These are phyloP conservation scores for Apiospora saccharicola DNA, from an alignment of 2,329 filamentous ascomycete species.

Conservation along the genomic window DNA sequence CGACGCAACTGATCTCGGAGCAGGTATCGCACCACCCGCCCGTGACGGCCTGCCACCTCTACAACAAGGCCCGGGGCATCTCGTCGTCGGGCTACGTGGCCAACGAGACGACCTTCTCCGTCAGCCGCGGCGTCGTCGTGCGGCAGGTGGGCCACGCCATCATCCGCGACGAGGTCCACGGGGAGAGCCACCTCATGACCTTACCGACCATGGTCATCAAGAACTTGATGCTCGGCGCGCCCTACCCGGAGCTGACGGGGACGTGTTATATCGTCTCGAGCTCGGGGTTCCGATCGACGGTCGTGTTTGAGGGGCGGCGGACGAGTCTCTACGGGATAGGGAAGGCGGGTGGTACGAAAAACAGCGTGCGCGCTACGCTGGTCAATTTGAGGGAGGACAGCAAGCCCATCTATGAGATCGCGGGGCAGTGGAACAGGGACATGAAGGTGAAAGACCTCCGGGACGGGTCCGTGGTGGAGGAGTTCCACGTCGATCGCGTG, in stretches of 20 bases:
- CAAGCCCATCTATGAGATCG: slow-evolving; percentile 38
- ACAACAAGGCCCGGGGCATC: slow-evolving; percentile 34
- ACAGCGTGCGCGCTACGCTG: slow-evolving; percentile 37
- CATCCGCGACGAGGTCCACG: slow-evolving; percentile 25
- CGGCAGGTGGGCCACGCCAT: slow-evolving; percentile 25
- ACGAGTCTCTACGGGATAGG: neutral
- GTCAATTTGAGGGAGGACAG: slow-evolving; percentile 29
- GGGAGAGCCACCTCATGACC: slow-evolving; percentile 28
- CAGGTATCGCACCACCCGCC: slow-evolving; percentile 43
- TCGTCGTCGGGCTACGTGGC: slow-evolving; percentile 23
- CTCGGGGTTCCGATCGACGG: slow-evolving; percentile 24
- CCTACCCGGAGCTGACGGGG: slow-evolving; percentile 27
- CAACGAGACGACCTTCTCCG: slow-evolving; percentile 22
- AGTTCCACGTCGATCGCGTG: slow-evolving; percentile 34
- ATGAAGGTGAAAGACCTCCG: slow-evolving; percentile 33
- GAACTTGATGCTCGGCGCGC: slow-evolving; percentile 22
- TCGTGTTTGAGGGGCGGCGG: slow-evolving; percentile 20
- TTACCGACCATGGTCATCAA: slow-evolving; percentile 24
- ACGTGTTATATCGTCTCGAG: slow-evolving; percentile 22
- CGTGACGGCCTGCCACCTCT: slow-evolving; percentile 38
- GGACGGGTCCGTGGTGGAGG: slow-evolving; percentile 28
- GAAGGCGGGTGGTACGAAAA: slow-evolving; percentile 27
- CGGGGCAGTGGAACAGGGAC: slow-evolving; percentile 38
- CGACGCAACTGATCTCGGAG: slow-evolving; percentile 36
- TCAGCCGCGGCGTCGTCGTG: slow-evolving; percentile 21